phyloP scores from a whole-genome alignment of 1,139 yeast genomes.

The Chernovozyma sophiae-reginae region DNA sequence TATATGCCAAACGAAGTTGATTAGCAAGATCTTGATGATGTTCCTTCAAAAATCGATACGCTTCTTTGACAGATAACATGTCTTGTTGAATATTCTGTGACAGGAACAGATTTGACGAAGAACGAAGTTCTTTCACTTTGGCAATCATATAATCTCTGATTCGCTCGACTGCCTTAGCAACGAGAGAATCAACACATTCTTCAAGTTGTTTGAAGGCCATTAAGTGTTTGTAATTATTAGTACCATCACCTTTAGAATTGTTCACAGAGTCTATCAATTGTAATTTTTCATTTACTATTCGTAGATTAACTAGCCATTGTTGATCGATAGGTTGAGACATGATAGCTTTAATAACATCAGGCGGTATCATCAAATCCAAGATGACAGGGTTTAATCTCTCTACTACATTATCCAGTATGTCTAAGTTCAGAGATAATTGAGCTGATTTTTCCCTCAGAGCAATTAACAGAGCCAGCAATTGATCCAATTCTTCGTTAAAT shows the following conservation, averaged over 20 bases:
- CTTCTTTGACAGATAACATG: constrained; percentile 56
- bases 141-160: constrained; percentile 64
- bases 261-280: constrained; percentile 38
- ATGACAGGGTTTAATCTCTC: constrained; percentile 66
- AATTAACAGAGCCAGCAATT: constrained; percentile 57
- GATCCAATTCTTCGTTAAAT: constrained; percentile 56
- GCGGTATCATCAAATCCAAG: constrained; percentile 71
- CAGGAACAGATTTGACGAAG: constrained; percentile 34
- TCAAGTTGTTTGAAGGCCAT: constrained; percentile 33
- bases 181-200: constrained; percentile 38
- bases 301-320: constrained; percentile 58
- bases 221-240: constrained; percentile 24
- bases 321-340: constrained; percentile 43
- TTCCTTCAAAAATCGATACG: constrained; percentile 51
- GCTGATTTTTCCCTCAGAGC: constrained; percentile 51
- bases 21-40: constrained; percentile 63
- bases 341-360: constrained; percentile 52
- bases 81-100: constrained; percentile 75
- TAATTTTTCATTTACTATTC: constrained; percentile 53
- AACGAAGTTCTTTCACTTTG: constrained; percentile 62
- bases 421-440: constrained; percentile 33
- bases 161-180: constrained; percentile 61
- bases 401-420: constrained; percentile 51
- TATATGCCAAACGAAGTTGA: constrained; percentile 78
- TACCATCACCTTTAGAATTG: constrained; percentile 19